Base-by-base conservation (phyloP, 352 stramenopile species). In the Phytophthora cryptogea region DNA sequence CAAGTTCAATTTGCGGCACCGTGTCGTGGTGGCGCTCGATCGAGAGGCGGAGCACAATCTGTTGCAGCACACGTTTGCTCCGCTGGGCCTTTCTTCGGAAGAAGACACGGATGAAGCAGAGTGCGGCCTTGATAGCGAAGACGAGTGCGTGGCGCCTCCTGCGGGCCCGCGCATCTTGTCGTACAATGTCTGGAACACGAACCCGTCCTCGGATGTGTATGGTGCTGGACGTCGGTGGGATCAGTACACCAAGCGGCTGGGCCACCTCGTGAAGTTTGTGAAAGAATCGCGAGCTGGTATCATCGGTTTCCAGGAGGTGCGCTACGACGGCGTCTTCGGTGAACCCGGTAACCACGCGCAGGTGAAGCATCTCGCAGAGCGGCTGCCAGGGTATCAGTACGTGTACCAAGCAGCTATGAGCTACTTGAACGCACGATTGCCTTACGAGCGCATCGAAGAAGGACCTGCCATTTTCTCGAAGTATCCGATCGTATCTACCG, bases 151-250 rank as follows among this genome's bases (percentile, higher is more conserved):
- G 6, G 41, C 36, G 33, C 44, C 33, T 36, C 41, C 41, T 41
- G 54, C 39, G 8, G 66, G 53, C 0, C 83, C 84, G 10, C 74
- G 84, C 17, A 94, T 95, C 30, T 61, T 94, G 31, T 88, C 86
- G 40, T 96, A 91, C 72, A 96, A 96, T 39, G 78, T 95, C 10
- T 96, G 88, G 88, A 96, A 95, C 68, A 95, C 86, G 9, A 96
- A 95, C 49, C 88, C 88, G 4, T 86, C 84, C 0, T 72, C 60
- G 0, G 72, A 88, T 26, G 77, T 92, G 26, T 89, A 91, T 51
- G 85, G 81, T 37, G 50, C 63, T 41, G 31, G 50, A 6, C 67
- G 69, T 27, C 81, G 88, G 8, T 92, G 81, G 79, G 36, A 47
- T n/a, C 81, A 90, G 52, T 96, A 96, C 68, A 54, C 35, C 2